Evolutionary conservation across 164 flowering plant species (phyloP).

Genomic region (Dillenia turbinata): DNA sequence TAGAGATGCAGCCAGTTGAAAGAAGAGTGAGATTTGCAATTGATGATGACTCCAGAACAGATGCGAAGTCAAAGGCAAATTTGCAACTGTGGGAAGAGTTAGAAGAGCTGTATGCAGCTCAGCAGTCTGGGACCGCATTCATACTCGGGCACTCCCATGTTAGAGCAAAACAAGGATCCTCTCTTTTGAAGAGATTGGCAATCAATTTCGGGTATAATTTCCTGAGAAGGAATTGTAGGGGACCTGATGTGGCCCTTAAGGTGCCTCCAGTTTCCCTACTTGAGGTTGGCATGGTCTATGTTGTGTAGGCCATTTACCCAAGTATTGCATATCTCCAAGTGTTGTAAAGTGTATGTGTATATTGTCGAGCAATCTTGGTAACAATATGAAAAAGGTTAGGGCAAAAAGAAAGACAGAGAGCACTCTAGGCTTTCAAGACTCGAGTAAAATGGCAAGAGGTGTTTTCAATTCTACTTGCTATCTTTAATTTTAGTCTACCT

Average conservation of each 20-base stretch:
- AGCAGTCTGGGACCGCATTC: conserved; percentile 81
- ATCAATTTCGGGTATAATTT: conserved; percentile 71
- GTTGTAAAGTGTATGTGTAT: no score
- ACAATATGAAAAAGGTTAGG: no score
- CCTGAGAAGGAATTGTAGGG: conserved; percentile 76
- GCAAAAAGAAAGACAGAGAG: no score
- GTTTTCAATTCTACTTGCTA: no score
- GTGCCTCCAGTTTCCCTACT: conserved; percentile 82
- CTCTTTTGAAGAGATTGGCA: conserved; percentile 55
- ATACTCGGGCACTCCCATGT: conserved; percentile 87
- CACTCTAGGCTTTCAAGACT: no score
- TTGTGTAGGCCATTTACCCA: conserved; percentile 28
- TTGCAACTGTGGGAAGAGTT: conserved; percentile 49
- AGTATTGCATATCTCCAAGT: no score
- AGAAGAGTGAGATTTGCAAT: conserved; percentile 62
- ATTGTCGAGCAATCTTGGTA: no score
- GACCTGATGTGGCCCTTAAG: conserved; percentile 78
- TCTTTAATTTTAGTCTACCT: no score
- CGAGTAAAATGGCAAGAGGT: no score
- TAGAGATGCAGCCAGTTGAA: conserved; percentile 48
- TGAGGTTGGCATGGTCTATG: conserved; percentile 95
- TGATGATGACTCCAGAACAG: conserved; percentile 36
- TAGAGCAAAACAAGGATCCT: conserved; percentile 74
- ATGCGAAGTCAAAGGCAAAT: conserved; percentile 15
- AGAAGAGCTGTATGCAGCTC: conserved; percentile 58